Percentiles rank a stretch among this genome's conserved stretches.
These are phyloP conservation scores for Acer yangbiense DNA, from an alignment of 345 rosid genomes.

Conservation along the genomic window DNA sequence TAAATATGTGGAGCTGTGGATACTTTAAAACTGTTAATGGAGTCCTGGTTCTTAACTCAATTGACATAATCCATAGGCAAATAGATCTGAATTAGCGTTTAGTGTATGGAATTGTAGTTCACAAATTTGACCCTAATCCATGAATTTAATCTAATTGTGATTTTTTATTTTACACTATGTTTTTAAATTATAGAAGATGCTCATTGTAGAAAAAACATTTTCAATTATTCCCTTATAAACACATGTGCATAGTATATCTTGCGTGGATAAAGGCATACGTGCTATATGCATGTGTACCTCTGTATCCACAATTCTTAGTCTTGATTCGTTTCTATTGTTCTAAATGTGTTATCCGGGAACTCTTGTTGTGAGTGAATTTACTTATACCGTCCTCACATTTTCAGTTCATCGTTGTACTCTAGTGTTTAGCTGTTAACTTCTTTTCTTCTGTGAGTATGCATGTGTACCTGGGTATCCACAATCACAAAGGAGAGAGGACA, in stretches of 20 bases:
- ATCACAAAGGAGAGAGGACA: not conserved
- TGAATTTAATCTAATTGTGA: not conserved
- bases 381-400: not conserved
- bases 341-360: too few relatives aligned
- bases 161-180: not conserved
- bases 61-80: not conserved
- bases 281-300: not conserved
- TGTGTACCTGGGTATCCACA: not conserved
- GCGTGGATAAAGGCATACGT: not conserved
- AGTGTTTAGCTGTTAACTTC: not conserved
- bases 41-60: not conserved
- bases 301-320: not conserved
- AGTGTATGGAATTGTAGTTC: not conserved
- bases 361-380: too few relatives aligned
- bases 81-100: not conserved
- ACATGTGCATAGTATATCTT: not conserved
- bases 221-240: not conserved
- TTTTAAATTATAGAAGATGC: not conserved
- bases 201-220: not conserved
- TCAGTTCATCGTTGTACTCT: not conserved
- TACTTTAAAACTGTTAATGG: not conserved
- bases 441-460: not conserved
- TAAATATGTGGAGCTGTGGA: not conserved
- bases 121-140: not conserved
- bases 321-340: not conserved